These are phyloP conservation scores for Phaeosphaeria sp. DNA, from an alignment of 2,329 filamentous ascomycete genomes.

Conservation along the genomic window DNA sequence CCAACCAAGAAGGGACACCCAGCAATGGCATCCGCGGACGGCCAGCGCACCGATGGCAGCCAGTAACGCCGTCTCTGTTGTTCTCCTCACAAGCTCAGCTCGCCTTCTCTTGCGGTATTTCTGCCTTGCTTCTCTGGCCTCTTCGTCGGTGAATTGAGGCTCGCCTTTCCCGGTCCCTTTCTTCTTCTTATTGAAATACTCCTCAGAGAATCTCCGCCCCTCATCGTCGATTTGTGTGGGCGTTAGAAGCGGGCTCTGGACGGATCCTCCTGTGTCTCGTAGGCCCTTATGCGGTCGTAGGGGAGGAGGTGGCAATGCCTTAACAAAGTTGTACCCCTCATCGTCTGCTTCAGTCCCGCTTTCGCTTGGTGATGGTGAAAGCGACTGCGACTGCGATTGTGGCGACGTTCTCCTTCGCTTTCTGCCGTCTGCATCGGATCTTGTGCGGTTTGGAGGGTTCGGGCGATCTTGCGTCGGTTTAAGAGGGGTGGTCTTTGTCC, in stretches of 20 bases:
- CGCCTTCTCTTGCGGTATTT: constrained; percentile 86
- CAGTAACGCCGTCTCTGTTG: constrained; percentile 62
- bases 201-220: constrained; percentile 45
- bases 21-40: constrained; percentile 48
- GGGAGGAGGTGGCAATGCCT: constrained; percentile 82
- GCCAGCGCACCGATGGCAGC: constrained; percentile 59
- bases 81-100: constrained; percentile 79
- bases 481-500: constrained; percentile 1
- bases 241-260: constrained; percentile 51
- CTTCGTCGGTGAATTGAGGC: constrained; percentile 37
- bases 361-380: constrained; percentile 68
- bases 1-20: constrained; percentile 47
- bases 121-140: constrained; percentile 57
- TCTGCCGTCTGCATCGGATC: constrained; percentile 34
- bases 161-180: constrained; percentile 21
- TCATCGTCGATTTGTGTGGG: constrained; percentile 58
- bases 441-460: constrained; percentile 19
- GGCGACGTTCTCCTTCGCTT: constrained; percentile 36
- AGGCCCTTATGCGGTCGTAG: constrained; percentile 78
- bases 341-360: constrained; percentile 96
- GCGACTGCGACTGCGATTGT: constrained; percentile 4
- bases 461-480: constrained; percentile 17
- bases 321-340: constrained; percentile 78
- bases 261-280: constrained; percentile 58
- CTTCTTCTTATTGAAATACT: constrained; percentile 45